Conservation (phyloP, 768 basidiomycete genomes). For the Pulveroboletus sp. region DNA sequence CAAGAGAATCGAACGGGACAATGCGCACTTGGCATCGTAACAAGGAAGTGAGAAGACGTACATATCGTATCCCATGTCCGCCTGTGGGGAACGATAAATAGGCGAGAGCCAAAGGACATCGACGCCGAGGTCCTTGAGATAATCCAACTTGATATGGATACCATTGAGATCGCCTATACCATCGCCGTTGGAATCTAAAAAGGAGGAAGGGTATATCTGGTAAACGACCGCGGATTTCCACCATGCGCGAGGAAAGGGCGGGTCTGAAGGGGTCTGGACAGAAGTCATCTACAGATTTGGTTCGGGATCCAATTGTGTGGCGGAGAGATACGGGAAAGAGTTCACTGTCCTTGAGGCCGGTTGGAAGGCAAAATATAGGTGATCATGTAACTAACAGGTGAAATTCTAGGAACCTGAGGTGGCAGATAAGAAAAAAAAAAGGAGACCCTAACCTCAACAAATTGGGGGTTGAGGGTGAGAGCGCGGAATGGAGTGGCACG, state of each 20-base stretch:
- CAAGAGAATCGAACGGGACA: neutral
- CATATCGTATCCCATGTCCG: conserved; percentile 77
- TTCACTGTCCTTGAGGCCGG: conserved; percentile 18
- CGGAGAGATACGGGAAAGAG: conserved; percentile 2
- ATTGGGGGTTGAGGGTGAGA: conserved; percentile 7
- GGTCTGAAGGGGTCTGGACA: conserved; percentile 4
- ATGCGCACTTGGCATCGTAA: neutral
- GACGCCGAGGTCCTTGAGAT: conserved; percentile 63
- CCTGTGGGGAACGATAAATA: conserved; percentile 63
- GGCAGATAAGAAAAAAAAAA: conserved; percentile 2
- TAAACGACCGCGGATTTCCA: conserved; percentile 60
- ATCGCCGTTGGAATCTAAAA: conserved; percentile 68
- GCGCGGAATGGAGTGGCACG: conserved; percentile 8
- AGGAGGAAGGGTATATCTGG: conserved; percentile 70
- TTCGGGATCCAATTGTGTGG: conserved; percentile 1
- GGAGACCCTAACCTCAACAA: neutral
- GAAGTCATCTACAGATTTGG: conserved; percentile 5
- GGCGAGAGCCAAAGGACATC: conserved; percentile 59
- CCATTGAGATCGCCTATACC: conserved; percentile 69
- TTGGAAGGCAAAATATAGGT: conserved; percentile 4
- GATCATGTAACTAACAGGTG: conserved; percentile 14
- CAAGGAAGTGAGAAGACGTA: conserved; percentile 22
- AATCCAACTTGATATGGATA: conserved; percentile 60
- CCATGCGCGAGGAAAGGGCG: conserved; percentile 37
- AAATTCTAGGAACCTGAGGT: conserved; percentile 1